Conservation (phyloP, 768 basidiomycete species). For the Agrocybe pediades region DNA sequence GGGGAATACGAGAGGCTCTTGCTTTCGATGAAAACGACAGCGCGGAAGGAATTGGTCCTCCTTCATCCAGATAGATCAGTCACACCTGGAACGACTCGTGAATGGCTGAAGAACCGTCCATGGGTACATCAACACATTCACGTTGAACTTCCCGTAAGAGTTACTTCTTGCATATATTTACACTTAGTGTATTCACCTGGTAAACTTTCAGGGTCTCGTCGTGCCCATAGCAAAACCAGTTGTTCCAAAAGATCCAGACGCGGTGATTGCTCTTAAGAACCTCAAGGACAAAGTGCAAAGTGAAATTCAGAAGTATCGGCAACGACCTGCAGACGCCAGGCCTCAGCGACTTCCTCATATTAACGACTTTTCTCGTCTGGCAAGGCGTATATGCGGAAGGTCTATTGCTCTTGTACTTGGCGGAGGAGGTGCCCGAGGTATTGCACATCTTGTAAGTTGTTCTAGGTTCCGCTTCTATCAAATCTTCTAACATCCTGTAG, state of each 20-base stretch:
- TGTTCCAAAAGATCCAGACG: slow-evolving; percentile 80
- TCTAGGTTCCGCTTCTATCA: neutral
- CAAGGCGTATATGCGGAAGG: slow-evolving; percentile 88
- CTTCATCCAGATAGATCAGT: slow-evolving; percentile 92
- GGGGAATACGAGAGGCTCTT: slow-evolving; percentile 96
- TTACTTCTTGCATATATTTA: neutral
- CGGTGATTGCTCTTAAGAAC: slow-evolving; percentile 85
- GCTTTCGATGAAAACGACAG: slow-evolving; percentile 95
- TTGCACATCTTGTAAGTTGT: slow-evolving; percentile 40
- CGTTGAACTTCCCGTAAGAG: slow-evolving; percentile 79
- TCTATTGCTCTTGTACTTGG: slow-evolving; percentile 94
- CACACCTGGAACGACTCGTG: slow-evolving; percentile 86
- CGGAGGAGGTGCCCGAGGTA: slow-evolving; percentile 92
- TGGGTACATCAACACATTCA: slow-evolving; percentile 98
- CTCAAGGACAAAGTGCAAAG: slow-evolving; percentile 92
- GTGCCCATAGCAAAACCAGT: slow-evolving; percentile 60
- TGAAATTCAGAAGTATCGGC: slow-evolving; percentile 85
- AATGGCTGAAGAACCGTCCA: slow-evolving; percentile 96
- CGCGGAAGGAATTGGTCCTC: slow-evolving; percentile 94
- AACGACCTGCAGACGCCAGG: slow-evolving; percentile 57
- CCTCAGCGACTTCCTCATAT: slow-evolving; percentile 80
- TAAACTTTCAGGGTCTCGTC: slow-evolving; percentile 60
- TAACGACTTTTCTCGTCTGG: slow-evolving; percentile 92
- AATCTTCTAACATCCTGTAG: slow-evolving; percentile 35
- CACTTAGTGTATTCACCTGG: slow-evolving; percentile 4